Conservation (phyloP, 768 basidiomycete genomes). For the Leccinum variicolor region DNA sequence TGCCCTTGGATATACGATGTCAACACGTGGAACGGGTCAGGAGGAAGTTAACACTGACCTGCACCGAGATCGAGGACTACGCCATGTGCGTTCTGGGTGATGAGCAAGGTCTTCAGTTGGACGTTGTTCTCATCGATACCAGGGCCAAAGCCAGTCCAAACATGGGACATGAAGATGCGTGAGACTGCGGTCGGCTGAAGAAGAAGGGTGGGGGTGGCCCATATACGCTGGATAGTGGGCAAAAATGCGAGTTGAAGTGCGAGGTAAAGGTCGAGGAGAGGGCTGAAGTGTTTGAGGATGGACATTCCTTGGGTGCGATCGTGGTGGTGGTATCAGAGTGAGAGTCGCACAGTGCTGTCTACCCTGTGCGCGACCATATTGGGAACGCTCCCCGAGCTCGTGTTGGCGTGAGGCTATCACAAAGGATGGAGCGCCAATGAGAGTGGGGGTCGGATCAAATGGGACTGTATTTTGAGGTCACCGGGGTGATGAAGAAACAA, state of each 20-base stretch:
- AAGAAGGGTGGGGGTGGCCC: slow-evolving; percentile 41
- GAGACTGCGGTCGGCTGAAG: slow-evolving; percentile 45
- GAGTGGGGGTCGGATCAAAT: not conserved
- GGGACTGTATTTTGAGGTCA: too few relatives aligned
- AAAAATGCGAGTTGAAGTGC: slow-evolving; percentile 36
- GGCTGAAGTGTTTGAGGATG: slow-evolving; percentile 26
- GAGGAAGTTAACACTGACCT: slow-evolving; percentile 35
- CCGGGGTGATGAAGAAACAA: too few relatives aligned
- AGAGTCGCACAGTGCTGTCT: not conserved
- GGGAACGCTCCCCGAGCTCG: not conserved
- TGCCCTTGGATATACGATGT: slow-evolving; percentile 40
- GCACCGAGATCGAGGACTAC: slow-evolving; percentile 68
- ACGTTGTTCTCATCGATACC: slow-evolving; percentile 43
- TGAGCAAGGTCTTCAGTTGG: slow-evolving; percentile 43
- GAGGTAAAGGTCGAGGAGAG: slow-evolving; percentile 40
- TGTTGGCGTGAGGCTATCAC: not conserved
- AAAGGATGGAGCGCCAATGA: not conserved
- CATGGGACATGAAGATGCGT: slow-evolving; percentile 52
- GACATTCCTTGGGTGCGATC: slow-evolving; percentile 9
- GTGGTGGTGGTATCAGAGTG: not conserved
- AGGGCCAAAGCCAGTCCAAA: slow-evolving; percentile 53
- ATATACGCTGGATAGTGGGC: slow-evolving; percentile 46
- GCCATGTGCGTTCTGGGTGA: slow-evolving; percentile 54
- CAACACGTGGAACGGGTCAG: not conserved
- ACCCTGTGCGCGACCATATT: not conserved